A percentile compares a stretch with the other conserved stretches of the same genome.
phyloP scores from a whole-genome alignment of 2,329 filamentous ascomycete species.

The Endoconidiophora polonica region DNA sequence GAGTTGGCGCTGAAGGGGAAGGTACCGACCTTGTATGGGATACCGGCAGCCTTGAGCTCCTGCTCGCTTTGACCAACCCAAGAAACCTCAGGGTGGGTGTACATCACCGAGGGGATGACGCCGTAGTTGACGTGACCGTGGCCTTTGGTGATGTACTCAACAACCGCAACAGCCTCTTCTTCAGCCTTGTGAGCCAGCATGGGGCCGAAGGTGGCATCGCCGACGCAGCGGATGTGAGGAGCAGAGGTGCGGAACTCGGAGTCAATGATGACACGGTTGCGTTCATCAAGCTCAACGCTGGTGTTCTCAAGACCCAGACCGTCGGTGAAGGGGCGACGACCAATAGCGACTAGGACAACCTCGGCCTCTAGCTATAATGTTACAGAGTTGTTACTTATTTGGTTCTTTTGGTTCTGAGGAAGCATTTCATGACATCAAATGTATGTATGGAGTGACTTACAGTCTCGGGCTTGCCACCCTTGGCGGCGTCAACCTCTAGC shows the following conservation, averaged over 20 bases:
- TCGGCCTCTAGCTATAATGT: slow-evolving; percentile 63
- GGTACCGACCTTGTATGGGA: slow-evolving; percentile 81
- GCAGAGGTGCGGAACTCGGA: slow-evolving; percentile 97
- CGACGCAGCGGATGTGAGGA: slow-evolving; percentile 90
- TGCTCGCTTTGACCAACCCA: slow-evolving; percentile 98
- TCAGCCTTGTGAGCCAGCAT: slow-evolving; percentile 99
- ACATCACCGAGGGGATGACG: slow-evolving; percentile 97
- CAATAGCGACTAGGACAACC: slow-evolving; percentile 91
- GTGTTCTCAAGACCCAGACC: slow-evolving; percentile 90
- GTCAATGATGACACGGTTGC: slow-evolving; percentile 90
- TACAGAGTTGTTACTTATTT: slow-evolving; percentile 9
- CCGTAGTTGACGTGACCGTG: slow-evolving; percentile 98
- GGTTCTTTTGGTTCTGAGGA: too few species aligned
- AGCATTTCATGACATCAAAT: neutral
- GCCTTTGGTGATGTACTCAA: slow-evolving; percentile 96
- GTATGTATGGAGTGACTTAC: slow-evolving; percentile 32
- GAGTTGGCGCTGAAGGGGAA: slow-evolving; percentile 99
- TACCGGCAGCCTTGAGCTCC: slow-evolving; percentile 75
- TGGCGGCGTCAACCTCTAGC: slow-evolving; percentile 76
- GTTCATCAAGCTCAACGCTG: slow-evolving; percentile 79
- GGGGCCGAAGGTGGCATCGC: slow-evolving; percentile 90
- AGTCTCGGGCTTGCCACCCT: slow-evolving; percentile 87
- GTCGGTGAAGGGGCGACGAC: slow-evolving; percentile 82
- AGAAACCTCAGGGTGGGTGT: slow-evolving; percentile 94
- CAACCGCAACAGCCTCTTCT: slow-evolving; percentile 85